Conservation (phyloP, 2,329 filamentous ascomycete species). For the Fusarium udum region DNA sequence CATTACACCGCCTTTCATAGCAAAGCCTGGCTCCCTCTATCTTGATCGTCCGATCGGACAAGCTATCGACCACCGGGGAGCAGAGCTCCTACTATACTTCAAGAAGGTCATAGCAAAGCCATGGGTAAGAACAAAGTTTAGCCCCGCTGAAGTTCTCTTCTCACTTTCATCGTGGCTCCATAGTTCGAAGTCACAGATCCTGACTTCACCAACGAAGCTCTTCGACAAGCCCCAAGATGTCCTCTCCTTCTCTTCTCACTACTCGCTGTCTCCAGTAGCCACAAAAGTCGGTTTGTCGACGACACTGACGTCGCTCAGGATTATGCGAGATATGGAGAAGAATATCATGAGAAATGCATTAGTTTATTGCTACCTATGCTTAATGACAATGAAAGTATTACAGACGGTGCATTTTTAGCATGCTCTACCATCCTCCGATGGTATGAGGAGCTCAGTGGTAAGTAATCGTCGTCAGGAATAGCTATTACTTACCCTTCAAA, state of each 20-base stretch:
- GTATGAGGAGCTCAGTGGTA: background rate
- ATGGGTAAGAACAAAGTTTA: background rate
- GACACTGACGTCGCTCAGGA: background rate
- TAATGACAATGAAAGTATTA: background rate
- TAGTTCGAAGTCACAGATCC: background rate
- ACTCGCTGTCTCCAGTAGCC: background rate
- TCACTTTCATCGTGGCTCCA: background rate
- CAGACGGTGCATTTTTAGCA: background rate
- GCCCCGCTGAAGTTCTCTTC: too few species aligned
- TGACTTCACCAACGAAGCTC: background rate
- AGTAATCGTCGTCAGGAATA: background rate
- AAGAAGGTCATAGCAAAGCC: background rate
- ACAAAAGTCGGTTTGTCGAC: background rate
- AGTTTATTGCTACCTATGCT: background rate
- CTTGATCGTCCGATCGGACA: background rate
- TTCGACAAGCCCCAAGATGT: background rate
- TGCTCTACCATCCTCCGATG: background rate
- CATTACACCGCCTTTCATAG: background rate
- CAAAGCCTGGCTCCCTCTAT: background rate
- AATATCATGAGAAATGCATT: background rate
- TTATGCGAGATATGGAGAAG: background rate
- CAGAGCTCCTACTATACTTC: background rate
- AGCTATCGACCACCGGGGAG: background rate
- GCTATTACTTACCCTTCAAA: background rate
- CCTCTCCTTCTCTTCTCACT: background rate